Evolutionary conservation across 306 rosid genomes (phyloP).

Genomic region (Hippophae tibetana): DNA sequence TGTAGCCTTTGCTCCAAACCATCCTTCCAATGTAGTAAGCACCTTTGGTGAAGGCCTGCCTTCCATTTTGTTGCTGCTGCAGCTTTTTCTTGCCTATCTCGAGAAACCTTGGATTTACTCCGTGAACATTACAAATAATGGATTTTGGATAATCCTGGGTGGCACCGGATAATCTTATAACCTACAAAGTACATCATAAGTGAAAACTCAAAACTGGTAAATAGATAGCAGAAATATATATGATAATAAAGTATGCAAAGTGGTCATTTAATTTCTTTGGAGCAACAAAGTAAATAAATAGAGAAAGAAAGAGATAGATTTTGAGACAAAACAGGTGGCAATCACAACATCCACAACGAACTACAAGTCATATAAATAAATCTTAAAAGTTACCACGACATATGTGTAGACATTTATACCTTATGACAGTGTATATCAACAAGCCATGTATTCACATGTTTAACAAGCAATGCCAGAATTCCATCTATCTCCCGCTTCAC

Average conservation of each 20-base stretch:
- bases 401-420: conserved; percentile 24
- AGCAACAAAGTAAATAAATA: too few species aligned
- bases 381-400: conserved; percentile 5
- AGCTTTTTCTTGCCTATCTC: conserved; percentile 65
- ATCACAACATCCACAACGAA: background rate
- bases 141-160: conserved; percentile 82
- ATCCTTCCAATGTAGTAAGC: conserved; percentile 93
- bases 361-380: background rate
- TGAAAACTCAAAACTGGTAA: conserved; percentile 11
- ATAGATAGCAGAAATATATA: background rate
- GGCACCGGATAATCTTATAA: conserved; percentile 88
- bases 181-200: conserved; percentile 38
- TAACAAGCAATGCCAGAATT: conserved; percentile 60
- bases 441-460: conserved; percentile 70
- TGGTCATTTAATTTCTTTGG: too few species aligned
- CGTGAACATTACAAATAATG: conserved; percentile 81
- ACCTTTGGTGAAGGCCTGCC: conserved; percentile 56
- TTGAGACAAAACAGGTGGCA: too few species aligned
- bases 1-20: conserved; percentile 96
- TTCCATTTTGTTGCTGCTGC: conserved; percentile 56
- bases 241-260: too few species aligned
- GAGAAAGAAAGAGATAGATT: too few species aligned
- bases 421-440: conserved; percentile 85
- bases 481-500: conserved; percentile 97
- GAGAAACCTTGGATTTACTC: conserved; percentile 91